These are phyloP conservation scores for Viola odorata DNA, from an alignment of 345 rosid species.

Conservation along the genomic window DNA sequence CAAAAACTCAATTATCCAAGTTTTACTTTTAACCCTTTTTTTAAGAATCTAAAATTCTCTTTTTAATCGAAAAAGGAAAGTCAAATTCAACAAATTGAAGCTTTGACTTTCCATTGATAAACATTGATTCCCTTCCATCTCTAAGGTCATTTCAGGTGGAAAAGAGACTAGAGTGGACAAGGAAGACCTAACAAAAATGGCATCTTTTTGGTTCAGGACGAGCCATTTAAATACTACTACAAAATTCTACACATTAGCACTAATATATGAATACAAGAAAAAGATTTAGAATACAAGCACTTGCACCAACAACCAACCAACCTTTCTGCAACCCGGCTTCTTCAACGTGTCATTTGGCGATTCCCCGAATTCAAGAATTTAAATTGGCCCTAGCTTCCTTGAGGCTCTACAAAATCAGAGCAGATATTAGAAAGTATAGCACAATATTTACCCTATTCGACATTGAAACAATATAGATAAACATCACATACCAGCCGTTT, in stretches of 20 bases:
- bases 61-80: no score
- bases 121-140: no score
- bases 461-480: neutral
- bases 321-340: neutral
- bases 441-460: neutral
- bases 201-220: neutral
- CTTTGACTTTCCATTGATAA: no score
- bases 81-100: no score
- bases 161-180: neutral
- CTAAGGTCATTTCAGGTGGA: neutral
- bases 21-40: no score
- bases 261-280: no score
- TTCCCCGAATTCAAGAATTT: conserved; percentile 4
- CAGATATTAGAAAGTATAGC: neutral
- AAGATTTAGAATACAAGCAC: neutral
- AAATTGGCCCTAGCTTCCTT: conserved; percentile 21
- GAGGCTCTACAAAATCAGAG: conserved; percentile 15
- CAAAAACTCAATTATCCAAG: no score
- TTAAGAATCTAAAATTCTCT: no score
- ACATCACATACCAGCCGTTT: conserved; percentile 28
- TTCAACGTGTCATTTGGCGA: neutral
- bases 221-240: neutral
- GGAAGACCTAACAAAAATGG: neutral
- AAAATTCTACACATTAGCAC: neutral
- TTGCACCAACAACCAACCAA: neutral